Percentiles rank a stretch among this genome's conserved stretches.
These are phyloP conservation scores for Strobilomyces dryophilus DNA, from an alignment of 768 basidiomycete species.

Conservation along the genomic window DNA sequence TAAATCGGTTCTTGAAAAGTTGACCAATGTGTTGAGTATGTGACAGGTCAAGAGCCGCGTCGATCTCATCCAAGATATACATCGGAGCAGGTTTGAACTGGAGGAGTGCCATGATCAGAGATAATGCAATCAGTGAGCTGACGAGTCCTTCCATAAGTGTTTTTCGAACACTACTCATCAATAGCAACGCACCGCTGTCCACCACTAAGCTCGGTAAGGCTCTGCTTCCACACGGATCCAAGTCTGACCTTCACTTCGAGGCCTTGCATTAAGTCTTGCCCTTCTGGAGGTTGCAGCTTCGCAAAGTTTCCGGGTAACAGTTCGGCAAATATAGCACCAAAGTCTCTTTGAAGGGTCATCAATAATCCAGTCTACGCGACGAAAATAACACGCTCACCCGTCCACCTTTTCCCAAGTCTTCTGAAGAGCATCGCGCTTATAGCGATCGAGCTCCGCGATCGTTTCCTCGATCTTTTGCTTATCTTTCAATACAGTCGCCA, in stretches of 20 bases:
- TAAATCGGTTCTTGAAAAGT: conserved; percentile 96
- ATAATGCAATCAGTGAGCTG: conserved; percentile 95
- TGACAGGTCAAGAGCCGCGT: conserved; percentile 93
- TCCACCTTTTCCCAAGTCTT: conserved; percentile 98
- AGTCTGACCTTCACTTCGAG: conserved; percentile 96
- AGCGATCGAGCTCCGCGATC: conserved; percentile 86
- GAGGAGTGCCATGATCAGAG: conserved; percentile 97
- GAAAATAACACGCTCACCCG: conserved; percentile 46
- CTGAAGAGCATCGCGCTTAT: conserved; percentile 89
- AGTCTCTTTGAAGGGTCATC: conserved; percentile 57
- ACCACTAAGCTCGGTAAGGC: conserved; percentile 93
- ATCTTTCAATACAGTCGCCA: conserved; percentile 83
- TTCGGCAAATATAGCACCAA: conserved; percentile 94
- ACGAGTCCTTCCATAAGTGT: not conserved
- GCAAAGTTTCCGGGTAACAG: conserved; percentile 95
- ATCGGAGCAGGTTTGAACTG: conserved; percentile 99
- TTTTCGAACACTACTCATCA: not conserved
- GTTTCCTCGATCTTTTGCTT: conserved; percentile 94
- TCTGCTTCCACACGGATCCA: conserved; percentile 96
- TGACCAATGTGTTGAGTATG: conserved; percentile 98
- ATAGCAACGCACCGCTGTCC: conserved; percentile 75
- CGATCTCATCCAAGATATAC: conserved; percentile 99
- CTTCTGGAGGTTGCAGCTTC: conserved; percentile 90
- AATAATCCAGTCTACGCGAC: not conserved
- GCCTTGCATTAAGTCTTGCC: conserved; percentile 89